Percentiles rank a stretch among this genome's conserved stretches.
Conservation (phyloP, 768 basidiomycete species). For the Arthromyces matolae region DNA sequence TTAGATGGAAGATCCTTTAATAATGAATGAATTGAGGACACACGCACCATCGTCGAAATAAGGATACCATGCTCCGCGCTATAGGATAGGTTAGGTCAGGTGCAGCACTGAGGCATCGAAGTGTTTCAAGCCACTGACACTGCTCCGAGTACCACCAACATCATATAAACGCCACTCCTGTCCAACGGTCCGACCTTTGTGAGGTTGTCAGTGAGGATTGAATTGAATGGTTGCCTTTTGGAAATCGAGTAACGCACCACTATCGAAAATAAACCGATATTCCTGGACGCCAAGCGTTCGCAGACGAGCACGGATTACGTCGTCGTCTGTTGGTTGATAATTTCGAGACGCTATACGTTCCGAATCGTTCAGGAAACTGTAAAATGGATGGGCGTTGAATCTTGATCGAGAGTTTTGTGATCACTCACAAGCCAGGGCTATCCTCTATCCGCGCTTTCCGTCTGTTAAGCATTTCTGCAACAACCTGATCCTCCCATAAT, state of each 20-base stretch:
- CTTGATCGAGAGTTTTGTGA: conserved; percentile 1
- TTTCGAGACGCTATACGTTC: conserved; percentile 58
- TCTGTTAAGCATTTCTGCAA: conserved; percentile 56
- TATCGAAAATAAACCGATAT: conserved; percentile 61
- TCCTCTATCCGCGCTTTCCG: conserved; percentile 62
- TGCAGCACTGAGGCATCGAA: not conserved
- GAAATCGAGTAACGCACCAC: conserved; percentile 41
- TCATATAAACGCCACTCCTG: conserved; percentile 81
- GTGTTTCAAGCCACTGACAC: conserved; percentile 39
- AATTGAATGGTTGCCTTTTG: not conserved
- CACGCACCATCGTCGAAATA: conserved; percentile 72
- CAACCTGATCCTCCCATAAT: conserved; percentile 63
- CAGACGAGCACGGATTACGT: conserved; percentile 75
- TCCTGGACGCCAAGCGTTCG: conserved; percentile 79
- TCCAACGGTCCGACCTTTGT: conserved; percentile 51
- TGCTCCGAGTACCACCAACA: conserved; percentile 71
- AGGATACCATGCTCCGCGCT: conserved; percentile 76
- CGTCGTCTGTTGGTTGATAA: conserved; percentile 71
- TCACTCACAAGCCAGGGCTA: conserved; percentile 67
- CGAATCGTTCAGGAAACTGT: conserved; percentile 67
- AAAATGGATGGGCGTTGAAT: not conserved
- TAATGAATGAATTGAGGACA: not conserved
- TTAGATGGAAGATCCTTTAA: not conserved
- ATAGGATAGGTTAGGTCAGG: conserved; percentile 11
- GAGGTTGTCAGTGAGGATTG: not conserved